phyloP scores from a whole-genome alignment of 1,284 basidiomycete genomes.

The Cutaneotrichosporon cutaneum region DNA sequence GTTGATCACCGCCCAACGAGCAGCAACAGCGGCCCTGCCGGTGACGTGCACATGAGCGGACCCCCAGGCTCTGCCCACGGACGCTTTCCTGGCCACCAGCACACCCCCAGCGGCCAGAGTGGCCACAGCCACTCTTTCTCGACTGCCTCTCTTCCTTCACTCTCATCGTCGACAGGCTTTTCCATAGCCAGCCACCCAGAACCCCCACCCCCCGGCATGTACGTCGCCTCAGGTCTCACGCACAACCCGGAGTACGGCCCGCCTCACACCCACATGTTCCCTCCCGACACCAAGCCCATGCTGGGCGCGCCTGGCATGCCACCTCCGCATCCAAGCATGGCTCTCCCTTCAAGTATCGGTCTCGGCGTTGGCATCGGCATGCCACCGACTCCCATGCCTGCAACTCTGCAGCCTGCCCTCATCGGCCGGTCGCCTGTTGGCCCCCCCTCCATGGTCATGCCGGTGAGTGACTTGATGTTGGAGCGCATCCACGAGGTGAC shows the following conservation, averaged over 20 bases:
- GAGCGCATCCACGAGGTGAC: not conserved
- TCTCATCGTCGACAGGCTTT: slow-evolving; percentile 24
- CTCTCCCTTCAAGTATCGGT: not conserved
- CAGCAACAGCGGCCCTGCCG: not conserved
- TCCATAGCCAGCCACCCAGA: slow-evolving; percentile 21
- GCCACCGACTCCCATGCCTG: slow-evolving; percentile 10
- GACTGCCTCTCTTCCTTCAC: slow-evolving; percentile 24
- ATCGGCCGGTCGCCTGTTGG: slow-evolving; percentile 17
- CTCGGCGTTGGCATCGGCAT: slow-evolving; percentile 19
- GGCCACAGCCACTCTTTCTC: slow-evolving; percentile 26
- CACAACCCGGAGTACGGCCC: slow-evolving; percentile 10
- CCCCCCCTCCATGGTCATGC: slow-evolving; percentile 7
- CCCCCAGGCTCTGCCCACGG: slow-evolving; percentile 8
- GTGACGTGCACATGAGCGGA: slow-evolving; percentile 10
- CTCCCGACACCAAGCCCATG: slow-evolving; percentile 7
- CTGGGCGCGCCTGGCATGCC: slow-evolving; percentile 9
- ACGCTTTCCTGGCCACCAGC: slow-evolving; percentile 14
- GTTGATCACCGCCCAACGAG: slow-evolving; percentile 18
- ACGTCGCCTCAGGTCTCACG: slow-evolving; percentile 9
- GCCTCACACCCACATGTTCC: slow-evolving; percentile 7
- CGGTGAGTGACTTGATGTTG: slow-evolving; percentile 10
- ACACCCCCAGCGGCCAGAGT: slow-evolving; percentile 9
- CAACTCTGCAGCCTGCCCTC: slow-evolving; percentile 17
- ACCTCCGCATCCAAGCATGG: slow-evolving; percentile 4
- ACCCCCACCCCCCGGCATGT: slow-evolving; percentile 11